Conservation (phyloP, 371 early-diverging fungal genomes). For the Mucor plumbeus region DNA sequence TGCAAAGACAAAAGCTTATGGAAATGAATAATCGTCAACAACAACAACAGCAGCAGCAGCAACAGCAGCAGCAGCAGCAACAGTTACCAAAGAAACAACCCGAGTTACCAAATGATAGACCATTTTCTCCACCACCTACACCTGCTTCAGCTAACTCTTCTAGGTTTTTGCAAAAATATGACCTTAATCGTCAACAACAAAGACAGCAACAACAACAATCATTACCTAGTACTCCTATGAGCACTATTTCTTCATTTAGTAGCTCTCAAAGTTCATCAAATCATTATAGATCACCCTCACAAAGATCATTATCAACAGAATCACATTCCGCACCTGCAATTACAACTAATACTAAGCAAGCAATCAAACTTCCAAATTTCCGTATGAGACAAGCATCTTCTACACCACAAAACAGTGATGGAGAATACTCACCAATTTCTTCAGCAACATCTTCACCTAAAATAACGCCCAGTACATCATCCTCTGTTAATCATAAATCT, state of each 20-base stretch:
- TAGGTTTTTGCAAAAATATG: constrained; percentile 22
- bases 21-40: constrained; percentile 9
- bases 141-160: constrained; percentile 9
- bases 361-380: constrained; percentile 23
- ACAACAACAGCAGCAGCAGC: constrained; percentile 11
- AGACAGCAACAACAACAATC: neutral
- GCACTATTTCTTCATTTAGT: neutral
- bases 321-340: neutral
- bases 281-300: constrained; percentile 19
- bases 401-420: constrained; percentile 5
- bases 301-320: constrained; percentile 17
- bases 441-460: constrained; percentile 11
- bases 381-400: constrained; percentile 20
- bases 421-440: neutral
- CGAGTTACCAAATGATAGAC: constrained; percentile 7
- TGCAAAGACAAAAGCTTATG: constrained; percentile 36
- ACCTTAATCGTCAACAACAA: neutral
- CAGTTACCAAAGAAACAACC: constrained; percentile 7
- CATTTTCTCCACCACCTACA: constrained; percentile 14
- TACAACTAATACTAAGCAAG: constrained; percentile 4
- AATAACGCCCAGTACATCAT: constrained; percentile 12
- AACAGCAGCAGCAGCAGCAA: constrained; percentile 14
- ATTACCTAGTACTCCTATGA: neutral
- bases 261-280: neutral
- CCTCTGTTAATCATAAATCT: neutral